Base-by-base conservation (phyloP, 2,329 filamentous ascomycete species). In the Aspergillus spinulosporus region DNA sequence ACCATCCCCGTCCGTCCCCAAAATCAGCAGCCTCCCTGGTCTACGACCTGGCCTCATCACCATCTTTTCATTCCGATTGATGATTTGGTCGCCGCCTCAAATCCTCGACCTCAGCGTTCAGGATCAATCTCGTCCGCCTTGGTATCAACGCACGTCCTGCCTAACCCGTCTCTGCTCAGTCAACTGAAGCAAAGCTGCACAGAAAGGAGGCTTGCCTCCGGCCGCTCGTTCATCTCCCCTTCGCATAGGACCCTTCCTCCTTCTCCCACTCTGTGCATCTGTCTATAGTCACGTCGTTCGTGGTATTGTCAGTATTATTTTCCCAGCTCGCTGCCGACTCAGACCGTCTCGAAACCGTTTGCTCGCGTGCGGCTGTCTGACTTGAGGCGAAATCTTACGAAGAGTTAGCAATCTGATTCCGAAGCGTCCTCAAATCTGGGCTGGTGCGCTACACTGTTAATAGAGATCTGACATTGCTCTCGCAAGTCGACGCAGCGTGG, bases 121-220 rank as follows among this genome's bases (percentile, higher is more conserved):
- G 60, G 61, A 62, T 62, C 49, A 34, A 55, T 58, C 64, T 66
- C 63, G 52, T 56, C 53, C 61, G 61, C 60, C 62, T 66, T 63
- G 62, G 60, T 61, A 56, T 63, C 55, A 61, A 58, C 60, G 62
- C 66, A 40, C 64, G 61, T 64, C 34, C 7, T 37, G 7, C 34
- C 55, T 65, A 63, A 49, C 70, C 71, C 49, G 67, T 67, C 51
- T 67, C 69, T 62, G 59, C 66, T 69, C 59, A 65, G 59, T 60
- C 61, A 66, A 66, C 60, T 66, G 62, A 66, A 66, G 65, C 62
- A 65, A 66, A 64, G 66, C 60, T 68, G 66, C 65, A 65, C 61
- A 66, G 57, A 74, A 71, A 74, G 72, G 73, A 74, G 73, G 72
- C 68, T 67, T 72, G 68, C 70, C 72, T 74, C 72, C 72, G 69